These are phyloP conservation scores for Podospora fimiseda DNA, from an alignment of 495 filamentous ascomycete genomes.

Conservation along the genomic window DNA sequence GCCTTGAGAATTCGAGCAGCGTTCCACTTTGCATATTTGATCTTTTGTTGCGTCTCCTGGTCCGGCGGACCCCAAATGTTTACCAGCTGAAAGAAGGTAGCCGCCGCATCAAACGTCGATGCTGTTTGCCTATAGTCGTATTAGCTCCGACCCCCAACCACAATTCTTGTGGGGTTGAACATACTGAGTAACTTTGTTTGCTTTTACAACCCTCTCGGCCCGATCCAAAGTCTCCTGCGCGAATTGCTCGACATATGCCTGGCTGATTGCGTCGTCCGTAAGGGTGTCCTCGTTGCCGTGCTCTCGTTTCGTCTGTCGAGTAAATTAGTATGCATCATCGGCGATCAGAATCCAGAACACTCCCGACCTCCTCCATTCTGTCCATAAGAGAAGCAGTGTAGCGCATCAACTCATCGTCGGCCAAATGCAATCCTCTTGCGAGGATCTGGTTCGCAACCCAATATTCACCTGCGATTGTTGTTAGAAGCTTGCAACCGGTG, in stretches of 20 bases:
- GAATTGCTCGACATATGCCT: conserved; percentile 92
- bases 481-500: conserved; percentile 3
- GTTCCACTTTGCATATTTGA: conserved; percentile 95
- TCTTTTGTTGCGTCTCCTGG: conserved; percentile 72
- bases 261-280: conserved; percentile 72
- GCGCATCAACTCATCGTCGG: conserved; percentile 62
- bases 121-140: conserved; percentile 65
- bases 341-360: neutral
- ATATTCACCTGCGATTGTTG: conserved; percentile 62
- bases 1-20: conserved; percentile 86
- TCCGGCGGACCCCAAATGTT: conserved; percentile 76
- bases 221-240: conserved; percentile 78
- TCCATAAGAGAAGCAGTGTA: conserved; percentile 87
- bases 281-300: conserved; percentile 57
- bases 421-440: conserved; percentile 64
- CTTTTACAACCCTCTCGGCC: conserved; percentile 73
- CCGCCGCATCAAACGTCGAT: conserved; percentile 86
- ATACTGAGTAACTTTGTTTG: conserved; percentile 79
- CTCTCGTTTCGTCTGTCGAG: conserved; percentile 55
- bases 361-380: conserved; percentile 72
- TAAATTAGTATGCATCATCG: no score
- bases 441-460: conserved; percentile 92
- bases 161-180: conserved; percentile 4
- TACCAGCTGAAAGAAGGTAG: conserved; percentile 82
- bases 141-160: conserved; percentile 3